These are phyloP conservation scores for Penicillium flavigenum DNA, from an alignment of 495 filamentous ascomycete genomes.

Conservation along the genomic window DNA sequence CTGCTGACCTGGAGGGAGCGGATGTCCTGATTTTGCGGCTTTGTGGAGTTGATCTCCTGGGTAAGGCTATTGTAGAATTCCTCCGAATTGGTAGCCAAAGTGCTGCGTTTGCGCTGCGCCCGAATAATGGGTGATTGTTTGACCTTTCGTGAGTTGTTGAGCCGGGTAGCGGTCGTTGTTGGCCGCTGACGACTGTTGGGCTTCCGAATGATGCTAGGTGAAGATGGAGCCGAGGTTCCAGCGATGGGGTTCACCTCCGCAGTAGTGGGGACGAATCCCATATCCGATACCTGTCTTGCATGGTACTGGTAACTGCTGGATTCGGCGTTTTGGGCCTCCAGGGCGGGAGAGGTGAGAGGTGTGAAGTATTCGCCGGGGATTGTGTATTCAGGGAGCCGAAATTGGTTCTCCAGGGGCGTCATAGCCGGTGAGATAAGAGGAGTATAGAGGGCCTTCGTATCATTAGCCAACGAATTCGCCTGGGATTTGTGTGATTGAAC, in stretches of 20 bases:
- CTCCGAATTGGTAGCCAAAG: constrained; percentile 57
- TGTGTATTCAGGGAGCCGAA: constrained; percentile 76
- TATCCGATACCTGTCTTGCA: constrained; percentile 37
- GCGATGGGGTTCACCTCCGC: constrained; percentile 47
- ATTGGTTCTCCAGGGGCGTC: constrained; percentile 83
- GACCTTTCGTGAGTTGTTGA: constrained; percentile 51
- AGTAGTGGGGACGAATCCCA: constrained; percentile 47
- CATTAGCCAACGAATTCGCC: not conserved
- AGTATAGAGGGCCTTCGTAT: constrained; percentile 73
- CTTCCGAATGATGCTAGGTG: constrained; percentile 34
- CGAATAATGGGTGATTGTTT: constrained; percentile 87
- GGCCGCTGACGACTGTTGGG: constrained; percentile 35
- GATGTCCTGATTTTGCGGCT: constrained; percentile 31
- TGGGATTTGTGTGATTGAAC: not conserved
- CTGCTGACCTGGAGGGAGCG: constrained; percentile 46
- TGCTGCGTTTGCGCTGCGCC: constrained; percentile 54
- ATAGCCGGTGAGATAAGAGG: constrained; percentile 93
- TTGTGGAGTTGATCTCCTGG: constrained; percentile 34
- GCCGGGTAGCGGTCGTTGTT: constrained; percentile 39
- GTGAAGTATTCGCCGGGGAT: constrained; percentile 90
- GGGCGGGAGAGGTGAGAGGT: constrained; percentile 86
- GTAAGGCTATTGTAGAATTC: constrained; percentile 37
- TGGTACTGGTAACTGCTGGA: constrained; percentile 37
- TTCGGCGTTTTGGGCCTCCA: constrained; percentile 72
- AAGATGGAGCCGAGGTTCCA: constrained; percentile 34